These are phyloP conservation scores for Macrocybe gigantea DNA, from an alignment of 768 basidiomycete species.

Conservation along the genomic window DNA sequence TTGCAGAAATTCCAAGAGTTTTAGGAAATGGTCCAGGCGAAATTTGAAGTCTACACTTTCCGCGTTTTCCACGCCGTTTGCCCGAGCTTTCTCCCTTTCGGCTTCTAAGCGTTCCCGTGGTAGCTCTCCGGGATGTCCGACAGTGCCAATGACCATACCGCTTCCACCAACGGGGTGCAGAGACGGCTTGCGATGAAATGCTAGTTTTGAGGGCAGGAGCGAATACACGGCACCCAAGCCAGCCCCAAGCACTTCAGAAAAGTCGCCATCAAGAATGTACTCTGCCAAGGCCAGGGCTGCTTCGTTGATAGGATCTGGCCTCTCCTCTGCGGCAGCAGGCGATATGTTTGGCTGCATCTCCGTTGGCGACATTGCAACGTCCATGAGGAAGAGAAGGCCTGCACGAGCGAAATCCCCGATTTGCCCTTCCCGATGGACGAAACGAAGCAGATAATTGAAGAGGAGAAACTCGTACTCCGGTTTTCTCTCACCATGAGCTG, in stretches of 20 bases:
- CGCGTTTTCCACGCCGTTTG: slow-evolving; percentile 73
- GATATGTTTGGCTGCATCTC: slow-evolving; percentile 29
- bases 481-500: slow-evolving; percentile 46
- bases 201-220: slow-evolving; percentile 81
- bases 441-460: slow-evolving; percentile 93
- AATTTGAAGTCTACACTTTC: slow-evolving; percentile 68
- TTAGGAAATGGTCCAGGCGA: slow-evolving; percentile 85
- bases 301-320: slow-evolving; percentile 70
- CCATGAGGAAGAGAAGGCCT: slow-evolving; percentile 90
- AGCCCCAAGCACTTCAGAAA: slow-evolving; percentile 94
- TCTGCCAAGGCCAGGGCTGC: slow-evolving; percentile 86
- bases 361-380: slow-evolving; percentile 88
- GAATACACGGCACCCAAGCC: slow-evolving; percentile 93
- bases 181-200: slow-evolving; percentile 45
- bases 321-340: slow-evolving; percentile 24
- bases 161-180: slow-evolving; percentile 33
- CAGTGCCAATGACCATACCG: slow-evolving; percentile 72
- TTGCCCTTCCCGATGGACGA: slow-evolving; percentile 89
- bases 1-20: slow-evolving; percentile 86
- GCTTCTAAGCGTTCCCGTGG: slow-evolving; percentile 46
- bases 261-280: slow-evolving; percentile 95
- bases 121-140: slow-evolving; percentile 46
- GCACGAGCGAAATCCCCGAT: slow-evolving; percentile 93
- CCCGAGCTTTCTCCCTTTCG: slow-evolving; percentile 44
- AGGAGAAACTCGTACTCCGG: slow-evolving; percentile 93